Base-by-base conservation (phyloP, 2,329 filamentous ascomycete species). In the Ophiostoma novo-ulmi region DNA sequence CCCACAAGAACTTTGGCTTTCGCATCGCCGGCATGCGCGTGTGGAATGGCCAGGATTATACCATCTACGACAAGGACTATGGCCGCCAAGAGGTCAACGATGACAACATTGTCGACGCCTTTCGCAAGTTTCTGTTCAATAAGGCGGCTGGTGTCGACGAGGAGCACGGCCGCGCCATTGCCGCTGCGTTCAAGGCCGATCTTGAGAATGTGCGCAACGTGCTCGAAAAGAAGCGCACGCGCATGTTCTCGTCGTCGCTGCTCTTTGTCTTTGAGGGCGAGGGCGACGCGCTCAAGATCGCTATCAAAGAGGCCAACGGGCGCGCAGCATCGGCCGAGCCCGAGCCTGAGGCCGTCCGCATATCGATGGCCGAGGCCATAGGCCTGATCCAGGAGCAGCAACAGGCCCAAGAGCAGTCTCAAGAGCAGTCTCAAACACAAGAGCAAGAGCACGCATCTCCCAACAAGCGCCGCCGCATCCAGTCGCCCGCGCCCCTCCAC, bases 191-290 rank as follows among this genome's bases (percentile, higher is more conserved):
- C 75, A 79, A 82, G 3, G 77, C 80, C 4, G 87, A 88, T 48
- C 80, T 90, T 63, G 79, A 79, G 74, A 81, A 76, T 69, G 84
- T 89, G 0, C 81, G 86, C 73, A 77, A 84, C 1, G 81, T 88
- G 0, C 78, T 89, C n/a, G 80, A 84, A 66, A 79, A 77, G 0
- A 82, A 88, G 73, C 85, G 88, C 76, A 87, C 83, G 73, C 84
- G 87, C 74, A 90, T 89, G 87, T 90, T 86, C 77, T 90, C 86
- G 13, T 80, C 85, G 0, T 88, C 85, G 70, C 78, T 90, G 35
- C 82, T 90, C 0, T 89, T 90, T 71, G 84, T 89, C 1, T 89
- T 88, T 52, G 88, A 90, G 75, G 88, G 88, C 35, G 86, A 90
- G 68, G 88, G 87, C 31, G 77, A 80, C 4, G 82, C 85, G 6